phyloP scores from a whole-genome alignment of 2,329 filamentous ascomycete genomes.

The Tolypocladium pustulatum region DNA sequence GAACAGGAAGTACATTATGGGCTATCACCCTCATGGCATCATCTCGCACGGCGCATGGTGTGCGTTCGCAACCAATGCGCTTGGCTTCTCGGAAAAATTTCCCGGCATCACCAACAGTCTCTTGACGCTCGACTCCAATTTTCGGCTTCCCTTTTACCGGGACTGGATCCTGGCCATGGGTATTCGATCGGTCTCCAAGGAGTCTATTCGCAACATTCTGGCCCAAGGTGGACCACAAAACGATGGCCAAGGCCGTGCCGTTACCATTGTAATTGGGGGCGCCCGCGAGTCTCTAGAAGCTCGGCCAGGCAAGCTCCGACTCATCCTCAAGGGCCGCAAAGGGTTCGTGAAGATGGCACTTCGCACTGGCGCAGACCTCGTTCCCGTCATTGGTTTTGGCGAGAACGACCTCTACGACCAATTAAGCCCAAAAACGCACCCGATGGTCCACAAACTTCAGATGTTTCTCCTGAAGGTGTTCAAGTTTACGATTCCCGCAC shows the following conservation, averaged over 20 bases:
- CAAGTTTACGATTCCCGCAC: constrained; percentile 86
- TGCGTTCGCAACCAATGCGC: constrained; percentile 80
- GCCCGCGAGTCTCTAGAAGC: constrained; percentile 88
- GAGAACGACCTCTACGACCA: constrained; percentile 97
- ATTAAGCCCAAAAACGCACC: constrained; percentile 65
- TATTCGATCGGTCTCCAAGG: constrained; percentile 77
- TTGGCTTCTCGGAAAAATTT: constrained; percentile 79
- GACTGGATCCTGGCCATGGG: constrained; percentile 91
- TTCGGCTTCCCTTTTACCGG: constrained; percentile 84
- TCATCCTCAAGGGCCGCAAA: constrained; percentile 76
- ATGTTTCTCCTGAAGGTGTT: constrained; percentile 74
- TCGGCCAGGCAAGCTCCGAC: constrained; percentile 61
- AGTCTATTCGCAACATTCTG: constrained; percentile 83
- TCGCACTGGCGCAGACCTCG: constrained; percentile 82
- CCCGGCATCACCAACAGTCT: constrained; percentile 92
- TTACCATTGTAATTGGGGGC: constrained; percentile 91
- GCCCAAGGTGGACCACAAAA: constrained; percentile 65
- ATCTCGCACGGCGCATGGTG: constrained; percentile 94
- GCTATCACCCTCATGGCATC: constrained; percentile 95
- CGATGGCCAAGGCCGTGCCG: constrained; percentile 86
- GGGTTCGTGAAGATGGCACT: constrained; percentile 93
- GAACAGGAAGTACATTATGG: constrained; percentile 88
- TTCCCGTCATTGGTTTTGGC: constrained; percentile 85
- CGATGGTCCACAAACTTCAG: constrained; percentile 70
- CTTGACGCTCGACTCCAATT: constrained; percentile 91